Conservation (phyloP, 768 basidiomycete species). For the Phaeotremella skinneri region DNA sequence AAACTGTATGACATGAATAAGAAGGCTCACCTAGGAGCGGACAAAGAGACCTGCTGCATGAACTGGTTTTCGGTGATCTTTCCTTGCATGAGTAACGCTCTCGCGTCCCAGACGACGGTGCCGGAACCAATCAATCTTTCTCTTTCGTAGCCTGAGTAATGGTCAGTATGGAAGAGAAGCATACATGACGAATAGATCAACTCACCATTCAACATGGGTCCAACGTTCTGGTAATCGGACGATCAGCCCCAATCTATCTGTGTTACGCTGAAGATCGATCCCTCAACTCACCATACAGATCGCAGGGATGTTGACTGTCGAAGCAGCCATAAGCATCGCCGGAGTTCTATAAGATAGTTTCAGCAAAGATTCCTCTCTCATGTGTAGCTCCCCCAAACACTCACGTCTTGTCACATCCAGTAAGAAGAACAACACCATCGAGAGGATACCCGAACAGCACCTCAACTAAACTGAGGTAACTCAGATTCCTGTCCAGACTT, state of each 20-base stretch:
- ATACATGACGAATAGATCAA: not conserved
- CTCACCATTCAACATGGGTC: slow-evolving; percentile 49
- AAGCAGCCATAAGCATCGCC: slow-evolving; percentile 47
- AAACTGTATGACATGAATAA: not conserved
- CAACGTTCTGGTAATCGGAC: slow-evolving; percentile 32
- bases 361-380: too few relatives aligned
- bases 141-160: slow-evolving; percentile 35
- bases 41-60: slow-evolving; percentile 38
- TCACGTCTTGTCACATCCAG: slow-evolving; percentile 46
- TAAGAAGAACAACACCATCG: slow-evolving; percentile 50
- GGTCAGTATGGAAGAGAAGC: too few relatives aligned
- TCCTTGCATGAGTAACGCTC: slow-evolving; percentile 36
- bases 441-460: slow-evolving; percentile 49
- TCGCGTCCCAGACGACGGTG: slow-evolving; percentile 44
- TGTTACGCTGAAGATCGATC: not conserved
- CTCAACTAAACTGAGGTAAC: slow-evolving; percentile 47
- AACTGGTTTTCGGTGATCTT: slow-evolving; percentile 42
- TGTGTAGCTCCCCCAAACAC: too few relatives aligned
- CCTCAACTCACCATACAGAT: slow-evolving; percentile 33
- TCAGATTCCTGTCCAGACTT: slow-evolving; percentile 46
- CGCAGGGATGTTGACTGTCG: slow-evolving; percentile 49
- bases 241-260: not conserved
- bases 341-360: slow-evolving; percentile 27
- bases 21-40: slow-evolving; percentile 35
- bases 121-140: slow-evolving; percentile 44